These are phyloP conservation scores for Penicillium salamii DNA, from an alignment of 495 filamentous ascomycete genomes.

Conservation along the genomic window DNA sequence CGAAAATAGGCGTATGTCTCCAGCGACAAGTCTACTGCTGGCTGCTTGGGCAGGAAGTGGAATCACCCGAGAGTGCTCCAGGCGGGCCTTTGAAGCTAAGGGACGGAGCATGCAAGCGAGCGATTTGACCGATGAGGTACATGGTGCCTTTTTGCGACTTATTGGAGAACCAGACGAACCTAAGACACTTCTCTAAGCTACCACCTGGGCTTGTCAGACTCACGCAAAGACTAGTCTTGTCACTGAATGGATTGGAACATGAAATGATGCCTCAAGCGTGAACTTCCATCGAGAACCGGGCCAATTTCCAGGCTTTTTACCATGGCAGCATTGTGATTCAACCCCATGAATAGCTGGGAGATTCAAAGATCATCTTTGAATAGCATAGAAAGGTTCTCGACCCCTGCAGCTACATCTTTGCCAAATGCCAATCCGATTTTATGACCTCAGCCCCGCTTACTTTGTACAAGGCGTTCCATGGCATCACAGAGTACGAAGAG, in stretches of 20 bases:
- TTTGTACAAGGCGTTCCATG: neutral
- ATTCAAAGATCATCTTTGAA: no score
- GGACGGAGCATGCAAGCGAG: conserved; percentile 90
- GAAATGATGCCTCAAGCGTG: neutral
- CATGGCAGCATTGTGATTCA: no score
- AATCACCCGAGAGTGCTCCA: conserved; percentile 88
- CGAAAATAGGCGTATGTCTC: conserved; percentile 44
- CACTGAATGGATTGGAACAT: neutral
- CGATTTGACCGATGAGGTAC: conserved; percentile 90
- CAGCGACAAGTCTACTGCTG: conserved; percentile 66
- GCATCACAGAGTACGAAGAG: neutral
- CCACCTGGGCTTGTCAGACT: no score
- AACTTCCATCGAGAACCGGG: no score
- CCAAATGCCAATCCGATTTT: no score
- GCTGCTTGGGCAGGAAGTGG: conserved; percentile 83
- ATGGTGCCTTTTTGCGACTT: conserved; percentile 73
- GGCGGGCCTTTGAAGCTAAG: conserved; percentile 80
- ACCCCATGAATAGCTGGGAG: no score
- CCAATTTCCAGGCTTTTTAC: no score
- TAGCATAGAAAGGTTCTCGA: no score
- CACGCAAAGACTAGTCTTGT: neutral
- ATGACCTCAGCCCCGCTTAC: neutral
- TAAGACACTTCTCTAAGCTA: conserved; percentile 36
- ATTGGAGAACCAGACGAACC: conserved; percentile 58
- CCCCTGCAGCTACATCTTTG: no score